Evolutionary conservation across 2,329 filamentous ascomycete genomes (phyloP).

Genomic region (Xylaria sp.): DNA sequence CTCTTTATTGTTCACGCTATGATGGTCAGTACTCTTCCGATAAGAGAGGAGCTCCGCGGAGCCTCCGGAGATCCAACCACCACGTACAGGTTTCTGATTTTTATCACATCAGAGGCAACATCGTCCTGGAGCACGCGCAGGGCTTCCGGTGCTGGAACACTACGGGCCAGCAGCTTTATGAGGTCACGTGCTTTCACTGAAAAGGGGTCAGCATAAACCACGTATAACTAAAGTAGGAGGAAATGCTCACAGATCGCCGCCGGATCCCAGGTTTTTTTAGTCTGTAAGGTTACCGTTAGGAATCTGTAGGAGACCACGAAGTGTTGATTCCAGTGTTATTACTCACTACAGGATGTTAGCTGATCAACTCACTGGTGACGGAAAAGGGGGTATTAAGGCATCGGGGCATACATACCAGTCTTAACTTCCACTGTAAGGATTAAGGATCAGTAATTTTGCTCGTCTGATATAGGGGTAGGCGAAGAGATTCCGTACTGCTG

Average conservation of each 20-base stretch:
- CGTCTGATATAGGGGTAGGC: neutral
- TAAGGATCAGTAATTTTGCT: constrained; percentile 2
- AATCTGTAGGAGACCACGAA: neutral
- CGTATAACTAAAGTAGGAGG: neutral
- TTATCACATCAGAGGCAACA: constrained; percentile 83
- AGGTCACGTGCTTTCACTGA: constrained; percentile 83
- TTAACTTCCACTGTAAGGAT: constrained; percentile 14
- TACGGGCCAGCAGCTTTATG: constrained; percentile 86
- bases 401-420: constrained; percentile 7
- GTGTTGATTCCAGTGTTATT: neutral
- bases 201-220: constrained; percentile 4
- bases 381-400: neutral
- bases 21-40: constrained; percentile 61
- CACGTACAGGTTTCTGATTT: constrained; percentile 17
- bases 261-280: constrained; percentile 53
- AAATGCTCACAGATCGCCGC: constrained; percentile 62
- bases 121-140: constrained; percentile 92
- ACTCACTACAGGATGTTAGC: constrained; percentile 15
- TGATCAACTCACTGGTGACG: neutral
- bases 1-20: constrained; percentile 84
- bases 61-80: neutral
- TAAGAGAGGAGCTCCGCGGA: neutral
- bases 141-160: constrained; percentile 87
- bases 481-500: constrained; percentile 17
- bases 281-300: constrained; percentile 9